phyloP scores from a whole-genome alignment of 352 stramenopile species.

The Globisporangium barbulae region DNA sequence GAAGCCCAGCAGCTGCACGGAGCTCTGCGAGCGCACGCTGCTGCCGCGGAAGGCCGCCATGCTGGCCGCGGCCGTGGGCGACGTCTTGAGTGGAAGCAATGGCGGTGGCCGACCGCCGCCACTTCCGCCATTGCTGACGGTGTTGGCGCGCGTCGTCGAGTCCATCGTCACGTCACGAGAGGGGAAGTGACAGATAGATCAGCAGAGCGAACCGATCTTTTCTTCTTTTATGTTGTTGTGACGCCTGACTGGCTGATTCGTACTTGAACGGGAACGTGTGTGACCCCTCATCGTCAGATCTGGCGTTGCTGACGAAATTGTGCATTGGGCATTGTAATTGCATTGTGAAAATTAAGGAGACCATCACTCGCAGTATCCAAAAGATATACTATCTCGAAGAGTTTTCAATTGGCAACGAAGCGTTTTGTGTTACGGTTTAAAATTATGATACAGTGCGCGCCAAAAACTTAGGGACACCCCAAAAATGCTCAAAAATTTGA shows the following conservation, averaged over 20 bases:
- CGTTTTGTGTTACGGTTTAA: too few species aligned
- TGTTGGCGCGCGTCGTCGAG: background rate
- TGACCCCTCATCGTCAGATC: constrained; percentile 12
- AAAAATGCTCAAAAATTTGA: too few species aligned
- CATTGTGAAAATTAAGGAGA: too few species aligned
- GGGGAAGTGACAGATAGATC: background rate
- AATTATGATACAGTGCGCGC: too few species aligned
- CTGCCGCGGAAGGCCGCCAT: constrained; percentile 22
- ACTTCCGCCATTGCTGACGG: background rate
- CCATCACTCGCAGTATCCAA: too few species aligned
- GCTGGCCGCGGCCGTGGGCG: constrained; percentile 8
- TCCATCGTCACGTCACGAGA: constrained; percentile 3
- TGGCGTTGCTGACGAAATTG: background rate
- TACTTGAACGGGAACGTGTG: background rate
- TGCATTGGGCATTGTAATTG: too few species aligned
- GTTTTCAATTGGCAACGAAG: too few species aligned
- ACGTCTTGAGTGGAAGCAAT: constrained; percentile 3
- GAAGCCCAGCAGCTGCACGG: constrained; percentile 79
- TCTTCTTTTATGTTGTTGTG: background rate
- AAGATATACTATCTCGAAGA: too few species aligned
- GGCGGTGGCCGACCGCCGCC: background rate
- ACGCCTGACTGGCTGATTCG: background rate
- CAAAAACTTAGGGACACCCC: too few species aligned
- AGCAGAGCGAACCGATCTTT: constrained; percentile 1
- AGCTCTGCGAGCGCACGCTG: constrained; percentile 68